Evolutionary conservation across 176 grass and related monocot species (phyloP), one percentile per base, ranked within the genome.

Genomic region (Phragmites australis): DNA sequence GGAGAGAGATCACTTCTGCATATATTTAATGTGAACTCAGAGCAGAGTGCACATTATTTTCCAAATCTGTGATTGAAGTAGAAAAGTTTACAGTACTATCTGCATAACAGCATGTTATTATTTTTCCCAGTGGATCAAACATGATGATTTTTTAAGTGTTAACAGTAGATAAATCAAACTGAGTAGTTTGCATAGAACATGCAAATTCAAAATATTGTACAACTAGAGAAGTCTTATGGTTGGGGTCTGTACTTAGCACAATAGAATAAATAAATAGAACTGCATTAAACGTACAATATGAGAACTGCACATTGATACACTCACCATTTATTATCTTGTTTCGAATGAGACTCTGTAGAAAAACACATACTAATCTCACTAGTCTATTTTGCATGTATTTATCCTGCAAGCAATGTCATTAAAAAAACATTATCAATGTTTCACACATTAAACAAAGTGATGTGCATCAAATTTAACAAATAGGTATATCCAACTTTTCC

Each of bases 361-460:
- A 98, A 47, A 98, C 92, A 64, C 95, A 98, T 60, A 98, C 92
- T 81, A 98, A 83, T 63, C 92, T 92, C 78, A 98, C 95, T 60
- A 98, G 88, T 81, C 95, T 94, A 76, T 98, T 98, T 83, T 98
- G 95, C 95, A 94, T 91, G 84, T 94, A 98, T 79, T 98, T 98
- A 65, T 98, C 95, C 95, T 98, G 87, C 67, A 88, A 84, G 32
- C 5, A 82, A 90, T 41, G 46, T 18, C 77, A 93, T 78, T 47
- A 60, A 67, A 81, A 42, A 88, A 41, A 40, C 30, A 29, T 60
- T 72, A 64, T 80, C 22, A 74, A 76, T 70, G 56, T 52, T 80
- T 57, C 31, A 29, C 57, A 78, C 68, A 69, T 72, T 51, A 44
- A 74, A 85, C 39, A 82, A 27, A 60, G 25, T 68, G 19, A 21